These are phyloP conservation scores for Endotrypanum monterogeii DNA, from an alignment of 208 protist genomes.

Conservation along the genomic window DNA sequence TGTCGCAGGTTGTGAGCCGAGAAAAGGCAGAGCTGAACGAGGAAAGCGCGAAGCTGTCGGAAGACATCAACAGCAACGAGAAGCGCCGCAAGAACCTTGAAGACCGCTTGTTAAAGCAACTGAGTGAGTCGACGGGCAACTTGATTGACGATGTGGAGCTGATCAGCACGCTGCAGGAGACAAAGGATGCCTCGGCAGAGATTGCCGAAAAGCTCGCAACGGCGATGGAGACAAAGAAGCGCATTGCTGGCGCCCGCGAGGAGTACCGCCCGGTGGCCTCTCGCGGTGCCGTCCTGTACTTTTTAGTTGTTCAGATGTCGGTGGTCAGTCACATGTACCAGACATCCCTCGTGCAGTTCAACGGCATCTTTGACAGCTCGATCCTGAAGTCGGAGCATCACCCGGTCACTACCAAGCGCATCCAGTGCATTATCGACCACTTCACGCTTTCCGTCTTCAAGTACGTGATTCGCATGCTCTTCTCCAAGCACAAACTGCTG, in stretches of 20 bases:
- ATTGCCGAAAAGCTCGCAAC: conserved; percentile 96
- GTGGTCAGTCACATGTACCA: conserved; percentile 99
- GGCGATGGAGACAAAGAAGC: conserved; percentile 95
- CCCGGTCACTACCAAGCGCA: conserved; percentile 93
- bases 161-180: conserved; percentile 96
- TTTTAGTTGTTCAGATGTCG: conserved; percentile 98
- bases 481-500: conserved; percentile 97
- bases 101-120: conserved; percentile 94
- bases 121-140: conserved; percentile 94
- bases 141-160: conserved; percentile 94
- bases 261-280: conserved; percentile 97
- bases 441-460: conserved; percentile 94
- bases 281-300: conserved; percentile 98
- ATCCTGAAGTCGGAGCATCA: conserved; percentile 93
- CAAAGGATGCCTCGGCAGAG: conserved; percentile 97
- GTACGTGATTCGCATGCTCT: conserved; percentile 97
- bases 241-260: conserved; percentile 96
- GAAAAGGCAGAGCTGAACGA: conserved; percentile 98
- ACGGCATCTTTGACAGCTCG: conserved; percentile 95
- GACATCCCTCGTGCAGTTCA: conserved; percentile 97
- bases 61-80: conserved; percentile 97
- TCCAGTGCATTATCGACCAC: conserved; percentile 96
- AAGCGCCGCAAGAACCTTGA: conserved; percentile 94
- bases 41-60: conserved; percentile 94
- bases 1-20: conserved; percentile 96